Evolutionary conservation across 1,284 basidiomycete species (phyloP), one percentile per base, ranked within the genome.

Genomic region (Lentinus polychrous): DNA sequence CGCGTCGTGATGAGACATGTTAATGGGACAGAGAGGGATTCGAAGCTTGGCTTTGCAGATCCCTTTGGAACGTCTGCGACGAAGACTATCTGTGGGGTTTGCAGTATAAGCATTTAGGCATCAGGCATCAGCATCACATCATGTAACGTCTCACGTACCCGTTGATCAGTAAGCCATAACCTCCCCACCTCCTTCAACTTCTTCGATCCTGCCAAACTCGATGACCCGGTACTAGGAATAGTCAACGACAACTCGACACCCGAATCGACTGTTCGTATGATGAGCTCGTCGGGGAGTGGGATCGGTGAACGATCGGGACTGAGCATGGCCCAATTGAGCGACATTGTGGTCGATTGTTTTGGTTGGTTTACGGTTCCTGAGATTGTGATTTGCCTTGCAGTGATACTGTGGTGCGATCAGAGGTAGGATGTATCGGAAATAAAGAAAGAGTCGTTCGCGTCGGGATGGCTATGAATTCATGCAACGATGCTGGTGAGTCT

Each of bases 271-370:
- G 70, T 72, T 20, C 74, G 73, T 43, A 88, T 73, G 0, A 70
- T 76, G 57, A 69, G 67, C 64, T 91, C 86, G 42, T 78, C 63
- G 0, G 76, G 79, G 10, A 89, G 68, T 14, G 84, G 83, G 4
- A 87, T 68, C 2, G 83, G 83, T 12, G 72, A 66, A 45, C 78
- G 71, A 38, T 77, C 68, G 3, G 74, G 66, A 51, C 72, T 72
- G 23, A 89, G 71, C 75, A 84, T 86, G 1, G 78, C 73, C 81
- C 83, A 87, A 68, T 90, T 88, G 43, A 90, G 71, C 4, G 87
- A 81, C 87, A 89, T 43, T 14, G n/a, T 15, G 12, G 36, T 27
- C 27, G 27, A 5, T 27, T 27, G 27, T 27, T 4, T 27, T n/a
- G 27, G 10, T 27, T 27, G 27, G 27, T 27, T 27, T 27, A 10